These are phyloP conservation scores for Chlamydomonas incerta DNA, from an alignment of 139 green algal genomes.

Conservation along the genomic window DNA sequence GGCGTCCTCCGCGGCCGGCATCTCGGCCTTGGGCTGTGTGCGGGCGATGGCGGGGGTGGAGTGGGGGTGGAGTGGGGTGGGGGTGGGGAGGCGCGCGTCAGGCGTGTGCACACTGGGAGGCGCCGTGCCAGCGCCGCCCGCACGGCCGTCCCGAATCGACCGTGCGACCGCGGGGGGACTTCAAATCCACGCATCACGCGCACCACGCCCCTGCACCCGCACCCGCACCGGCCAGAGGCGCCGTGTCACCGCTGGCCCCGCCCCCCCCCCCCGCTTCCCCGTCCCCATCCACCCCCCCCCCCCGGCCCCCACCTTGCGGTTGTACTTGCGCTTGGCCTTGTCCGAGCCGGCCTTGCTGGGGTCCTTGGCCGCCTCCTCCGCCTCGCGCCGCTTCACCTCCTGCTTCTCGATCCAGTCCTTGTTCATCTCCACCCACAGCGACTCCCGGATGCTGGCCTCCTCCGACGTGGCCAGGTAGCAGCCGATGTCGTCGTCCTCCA, in stretches of 20 bases:
- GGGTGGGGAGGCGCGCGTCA: too few relatives aligned
- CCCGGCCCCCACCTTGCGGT: not conserved
- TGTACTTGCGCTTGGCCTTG: slow-evolving; percentile 6
- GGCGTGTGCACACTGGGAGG: too few relatives aligned
- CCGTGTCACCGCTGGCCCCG: too few relatives aligned
- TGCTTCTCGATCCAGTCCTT: slow-evolving; percentile 65
- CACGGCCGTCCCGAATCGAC: too few relatives aligned
- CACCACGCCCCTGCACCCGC: too few relatives aligned
- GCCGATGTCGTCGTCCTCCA: slow-evolving; percentile 64
- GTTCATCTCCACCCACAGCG: slow-evolving; percentile 81
- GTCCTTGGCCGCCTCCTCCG: not conserved
- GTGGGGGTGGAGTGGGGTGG: not conserved
- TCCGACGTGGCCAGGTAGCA: slow-evolving; percentile 72
- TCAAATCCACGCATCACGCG: too few relatives aligned
- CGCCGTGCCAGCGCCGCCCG: too few relatives aligned
- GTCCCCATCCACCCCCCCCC: not conserved
- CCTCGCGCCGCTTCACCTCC: slow-evolving; percentile 36
- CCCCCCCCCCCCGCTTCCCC: too few relatives aligned
- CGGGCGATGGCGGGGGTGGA: not conserved
- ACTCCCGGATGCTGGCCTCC: slow-evolving; percentile 69
- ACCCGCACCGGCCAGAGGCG: too few relatives aligned
- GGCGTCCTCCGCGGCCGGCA: slow-evolving; percentile 51
- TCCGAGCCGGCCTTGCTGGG: not conserved
- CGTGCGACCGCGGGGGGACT: too few relatives aligned
- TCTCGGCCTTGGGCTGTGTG: slow-evolving; percentile 13